These are phyloP conservation scores for Gilbertella persicaria DNA, from an alignment of 371 early-diverging fungal species.

Conservation along the genomic window DNA sequence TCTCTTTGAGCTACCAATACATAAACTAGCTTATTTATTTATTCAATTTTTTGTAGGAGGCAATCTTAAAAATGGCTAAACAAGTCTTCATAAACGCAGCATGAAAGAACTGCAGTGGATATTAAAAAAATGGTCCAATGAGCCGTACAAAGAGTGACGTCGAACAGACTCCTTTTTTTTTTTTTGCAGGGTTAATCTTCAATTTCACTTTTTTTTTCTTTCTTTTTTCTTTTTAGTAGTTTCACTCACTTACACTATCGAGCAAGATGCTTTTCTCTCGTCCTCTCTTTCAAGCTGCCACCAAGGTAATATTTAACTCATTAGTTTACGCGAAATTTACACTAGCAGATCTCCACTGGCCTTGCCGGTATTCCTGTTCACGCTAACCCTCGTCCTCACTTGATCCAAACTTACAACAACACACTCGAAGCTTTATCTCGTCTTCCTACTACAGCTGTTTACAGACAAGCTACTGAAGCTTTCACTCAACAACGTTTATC, in stretches of 20 bases:
- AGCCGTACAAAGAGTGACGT: not conserved
- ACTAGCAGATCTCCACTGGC: slow-evolving; percentile 70
- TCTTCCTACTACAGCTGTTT: slow-evolving; percentile 78
- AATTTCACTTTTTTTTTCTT: not conserved
- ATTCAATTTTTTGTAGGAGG: too few species aligned
- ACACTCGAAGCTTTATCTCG: slow-evolving; percentile 70
- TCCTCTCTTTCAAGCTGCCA: slow-evolving; percentile 53
- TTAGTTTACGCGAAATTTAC: too few species aligned
- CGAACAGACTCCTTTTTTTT: not conserved
- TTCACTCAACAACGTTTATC: slow-evolving; percentile 75
- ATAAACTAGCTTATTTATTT: too few species aligned
- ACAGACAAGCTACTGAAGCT: slow-evolving; percentile 83
- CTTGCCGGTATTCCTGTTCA: slow-evolving; percentile 86
- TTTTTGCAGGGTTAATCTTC: not conserved
- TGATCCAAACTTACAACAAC: slow-evolving; percentile 78
- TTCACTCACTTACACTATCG: not conserved
- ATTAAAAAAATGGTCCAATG: too few species aligned
- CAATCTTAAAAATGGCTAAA: too few species aligned
- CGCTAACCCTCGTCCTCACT: slow-evolving; percentile 83
- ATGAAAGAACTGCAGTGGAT: too few species aligned
- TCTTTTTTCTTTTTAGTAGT: too few species aligned
- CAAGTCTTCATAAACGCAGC: too few species aligned
- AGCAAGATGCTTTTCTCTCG: slow-evolving; percentile 54
- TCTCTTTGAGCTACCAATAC: too few species aligned
- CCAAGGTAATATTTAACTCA: slow-evolving; percentile 55